These are phyloP conservation scores for Aspergillus puulaauensis DNA, from an alignment of 2,329 filamentous ascomycete species.

Conservation along the genomic window DNA sequence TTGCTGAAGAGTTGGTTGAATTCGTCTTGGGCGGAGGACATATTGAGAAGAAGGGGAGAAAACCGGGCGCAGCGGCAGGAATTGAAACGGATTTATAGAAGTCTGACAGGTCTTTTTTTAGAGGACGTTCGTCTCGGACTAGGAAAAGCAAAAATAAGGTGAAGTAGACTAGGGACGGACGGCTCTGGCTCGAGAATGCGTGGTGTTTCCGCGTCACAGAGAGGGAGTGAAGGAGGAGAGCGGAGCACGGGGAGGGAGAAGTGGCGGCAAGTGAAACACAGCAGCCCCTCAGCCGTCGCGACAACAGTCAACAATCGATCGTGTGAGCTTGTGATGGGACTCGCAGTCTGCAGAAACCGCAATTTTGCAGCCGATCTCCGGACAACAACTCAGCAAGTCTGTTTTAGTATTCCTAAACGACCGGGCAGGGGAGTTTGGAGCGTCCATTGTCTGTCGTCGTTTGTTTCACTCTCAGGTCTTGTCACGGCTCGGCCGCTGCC, in stretches of 20 bases:
- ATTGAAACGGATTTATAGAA: conserved; percentile 16
- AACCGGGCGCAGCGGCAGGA: conserved; percentile 10
- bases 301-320: conserved; percentile 4
- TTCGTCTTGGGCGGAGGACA: conserved; percentile 49
- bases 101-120: conserved; percentile 12
- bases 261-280: conserved; percentile 20
- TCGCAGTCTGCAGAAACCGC: no score
- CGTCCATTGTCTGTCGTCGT: no score
- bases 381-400: not conserved
- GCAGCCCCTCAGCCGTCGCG: not conserved
- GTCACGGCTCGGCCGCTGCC: not conserved
- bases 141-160: conserved; percentile 5
- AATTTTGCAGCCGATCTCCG: not conserved
- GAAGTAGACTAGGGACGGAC: not conserved
- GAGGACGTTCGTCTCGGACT: not conserved
- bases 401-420: no score
- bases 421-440: no score
- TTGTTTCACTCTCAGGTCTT: not conserved
- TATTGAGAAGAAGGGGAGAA: conserved; percentile 27
- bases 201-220: not conserved
- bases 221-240: not conserved
- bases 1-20: conserved; percentile 44
- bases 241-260: conserved; percentile 1
- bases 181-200: not conserved
- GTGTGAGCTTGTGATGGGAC: not conserved